Evolutionary conservation across 2,329 filamentous ascomycete species (phyloP).

Genomic region (Remersonia thermophila): DNA sequence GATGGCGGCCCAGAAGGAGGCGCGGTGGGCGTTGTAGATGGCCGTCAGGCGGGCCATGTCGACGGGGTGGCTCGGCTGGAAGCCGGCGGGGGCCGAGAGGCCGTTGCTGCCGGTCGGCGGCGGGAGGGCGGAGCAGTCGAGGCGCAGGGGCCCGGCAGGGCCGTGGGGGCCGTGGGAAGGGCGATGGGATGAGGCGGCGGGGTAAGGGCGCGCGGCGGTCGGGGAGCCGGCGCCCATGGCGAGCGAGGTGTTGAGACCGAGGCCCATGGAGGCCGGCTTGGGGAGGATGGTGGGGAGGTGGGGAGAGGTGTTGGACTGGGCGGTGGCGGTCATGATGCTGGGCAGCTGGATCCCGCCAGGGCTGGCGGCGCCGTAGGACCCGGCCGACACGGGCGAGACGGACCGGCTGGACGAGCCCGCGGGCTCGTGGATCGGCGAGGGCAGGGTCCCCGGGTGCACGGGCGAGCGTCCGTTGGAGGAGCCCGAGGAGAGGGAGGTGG

Average conservation of each 20-base stretch:
- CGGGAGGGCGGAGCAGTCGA: constrained; percentile 44
- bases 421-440: constrained; percentile 39
- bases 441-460: constrained; percentile 29
- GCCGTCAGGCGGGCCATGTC: constrained; percentile 55
- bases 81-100: constrained; percentile 8
- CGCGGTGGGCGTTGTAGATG: constrained; percentile 58
- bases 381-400: constrained; percentile 32
- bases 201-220: constrained; percentile 27
- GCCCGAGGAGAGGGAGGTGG: constrained; percentile 55
- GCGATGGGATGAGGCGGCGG: constrained; percentile 21
- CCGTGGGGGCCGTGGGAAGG: constrained; percentile 21
- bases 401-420: constrained; percentile 29
- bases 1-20: constrained; percentile 60
- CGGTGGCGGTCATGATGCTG: constrained; percentile 34
- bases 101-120: constrained; percentile 19
- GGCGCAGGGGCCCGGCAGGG: constrained; percentile 37
- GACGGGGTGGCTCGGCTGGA: constrained; percentile 29
- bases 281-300: constrained; percentile 52
- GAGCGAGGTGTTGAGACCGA: constrained; percentile 22
- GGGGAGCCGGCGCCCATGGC: constrained; percentile 18
- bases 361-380: constrained; percentile 33
- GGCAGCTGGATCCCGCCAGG: constrained; percentile 40
- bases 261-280: constrained; percentile 45
- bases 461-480: constrained; percentile 43
- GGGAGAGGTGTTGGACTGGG: constrained; percentile 31